Evolutionary conservation across 495 filamentous ascomycete genomes (phyloP), one percentile per base, ranked within the genome.

Genomic region (Neurospora africana): DNA sequence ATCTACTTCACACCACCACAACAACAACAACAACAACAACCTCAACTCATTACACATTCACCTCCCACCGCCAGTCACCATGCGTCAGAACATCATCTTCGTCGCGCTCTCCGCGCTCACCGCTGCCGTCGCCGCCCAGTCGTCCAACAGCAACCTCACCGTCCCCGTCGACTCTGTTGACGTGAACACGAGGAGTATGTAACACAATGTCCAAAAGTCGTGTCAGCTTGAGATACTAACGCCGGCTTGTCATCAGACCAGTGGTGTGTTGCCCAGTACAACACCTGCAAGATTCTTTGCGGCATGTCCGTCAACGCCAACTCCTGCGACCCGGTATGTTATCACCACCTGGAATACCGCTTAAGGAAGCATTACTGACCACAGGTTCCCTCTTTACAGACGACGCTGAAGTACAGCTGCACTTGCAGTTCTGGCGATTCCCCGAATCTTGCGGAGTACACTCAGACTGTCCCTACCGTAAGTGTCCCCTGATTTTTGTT

Each of bases 381-480:
- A 9, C 19, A 10, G 30, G 27, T 65, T 33, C 27, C 15, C 53
- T 65, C 37, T 17, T 30, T 41, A 43, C 69, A 82, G 81, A 58
- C 27, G n/a, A 76, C 75, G 21, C 69, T 81, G 37, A 68, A 69
- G 8, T 83, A 73, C 75, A 37, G 35, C 23, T 83, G 81, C 76
- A 73, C 68, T 1, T 83, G 81, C 80, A 23, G n/a, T 23, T 79
- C 82, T 69, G 76, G 74, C 72, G 69, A 76, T 10, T 76, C 81
- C 17, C 81, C 81, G 5, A 79, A 74, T 41, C 80, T 83, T 19
- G 72, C 80, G 69, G 77, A 82, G 69, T 83, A 82, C 75, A 75
- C 41, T 33, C 76, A 81, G 76, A 78, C 79, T 41, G 76, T 83
- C 43, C 79, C 79, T 27, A 79, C 76, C 19, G 80, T 82, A 68